These are phyloP conservation scores for Wickerhamomyces sp. DNA, from an alignment of 1,139 yeast species.

Conservation along the genomic window DNA sequence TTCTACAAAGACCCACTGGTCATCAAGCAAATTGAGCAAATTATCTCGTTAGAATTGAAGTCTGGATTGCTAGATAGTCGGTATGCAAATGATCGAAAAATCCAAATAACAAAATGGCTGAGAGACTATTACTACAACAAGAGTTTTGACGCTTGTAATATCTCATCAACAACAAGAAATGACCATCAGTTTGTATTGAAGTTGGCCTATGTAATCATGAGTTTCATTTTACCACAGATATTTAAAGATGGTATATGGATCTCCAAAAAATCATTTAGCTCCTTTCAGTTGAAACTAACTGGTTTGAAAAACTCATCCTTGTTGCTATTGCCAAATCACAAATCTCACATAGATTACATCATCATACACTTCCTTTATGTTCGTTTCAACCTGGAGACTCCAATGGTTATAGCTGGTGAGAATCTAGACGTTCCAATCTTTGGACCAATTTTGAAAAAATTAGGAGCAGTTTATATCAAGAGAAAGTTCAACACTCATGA, in stretches of 20 bases:
- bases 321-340: slow-evolving; percentile 18
- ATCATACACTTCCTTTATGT: slow-evolving; percentile 17
- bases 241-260: slow-evolving; percentile 22
- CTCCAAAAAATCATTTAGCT: slow-evolving; percentile 9
- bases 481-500: slow-evolving; percentile 11
- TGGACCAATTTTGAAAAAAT: slow-evolving; percentile 12
- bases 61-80: neutral
- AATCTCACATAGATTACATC: slow-evolving; percentile 20
- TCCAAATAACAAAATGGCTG: slow-evolving; percentile 13
- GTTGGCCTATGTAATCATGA: slow-evolving; percentile 12
- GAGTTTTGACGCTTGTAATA: slow-evolving; percentile 7
- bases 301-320: neutral
- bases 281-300: slow-evolving; percentile 4
- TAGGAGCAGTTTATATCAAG: slow-evolving; percentile 20
- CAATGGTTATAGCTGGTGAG: slow-evolving; percentile 21
- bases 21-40: slow-evolving; percentile 1
- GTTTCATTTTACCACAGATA: slow-evolving; percentile 12
- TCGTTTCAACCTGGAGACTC: slow-evolving; percentile 14
- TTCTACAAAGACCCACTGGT: slow-evolving; percentile 1
- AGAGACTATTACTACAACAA: slow-evolving; percentile 11
- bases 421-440: slow-evolving; percentile 20
- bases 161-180: slow-evolving; percentile 9
- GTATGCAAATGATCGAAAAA: neutral
- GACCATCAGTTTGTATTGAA: slow-evolving; percentile 8
- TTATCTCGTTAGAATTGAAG: neutral